phyloP scores from a whole-genome alignment of 2,329 filamentous ascomycete species.

The Claviceps digitariae region DNA sequence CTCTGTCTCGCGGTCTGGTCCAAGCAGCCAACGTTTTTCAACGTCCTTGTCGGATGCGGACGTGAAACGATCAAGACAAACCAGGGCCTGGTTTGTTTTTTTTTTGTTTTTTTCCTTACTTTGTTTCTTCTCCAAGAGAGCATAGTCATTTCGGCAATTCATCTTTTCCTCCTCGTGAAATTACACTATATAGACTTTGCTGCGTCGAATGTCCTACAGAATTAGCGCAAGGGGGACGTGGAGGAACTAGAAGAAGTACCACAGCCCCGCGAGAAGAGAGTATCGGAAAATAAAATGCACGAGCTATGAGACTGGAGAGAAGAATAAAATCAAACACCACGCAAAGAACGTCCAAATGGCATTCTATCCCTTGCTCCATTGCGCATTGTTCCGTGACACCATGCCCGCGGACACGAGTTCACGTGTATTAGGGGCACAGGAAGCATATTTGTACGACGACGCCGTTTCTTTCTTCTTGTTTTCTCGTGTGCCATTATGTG shows the following conservation, averaged over 20 bases:
- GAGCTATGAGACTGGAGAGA: neutral
- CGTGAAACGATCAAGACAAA: neutral
- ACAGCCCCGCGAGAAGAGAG: neutral
- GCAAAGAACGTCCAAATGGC: no score
- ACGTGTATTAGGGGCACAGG: constrained; percentile 1
- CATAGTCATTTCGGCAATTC: neutral
- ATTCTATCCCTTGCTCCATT: no score
- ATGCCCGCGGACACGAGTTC: neutral
- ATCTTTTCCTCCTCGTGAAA: no score
- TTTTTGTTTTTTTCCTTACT: neutral
- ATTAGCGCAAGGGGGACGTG: no score
- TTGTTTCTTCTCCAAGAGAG: neutral
- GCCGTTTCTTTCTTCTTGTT: neutral
- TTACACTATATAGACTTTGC: neutral
- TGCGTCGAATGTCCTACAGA: no score
- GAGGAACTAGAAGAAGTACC: no score
- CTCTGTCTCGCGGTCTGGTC: neutral
- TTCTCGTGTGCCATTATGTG: neutral
- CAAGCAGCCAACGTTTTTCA: neutral
- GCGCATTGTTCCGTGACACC: neutral
- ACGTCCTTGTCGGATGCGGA: neutral
- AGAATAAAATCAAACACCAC: neutral
- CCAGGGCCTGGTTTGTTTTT: neutral
- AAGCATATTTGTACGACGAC: neutral
- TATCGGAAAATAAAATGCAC: neutral